phyloP scores from a whole-genome alignment of 192 early-diverging fungal genomes.

The Entomortierella parvispora region DNA sequence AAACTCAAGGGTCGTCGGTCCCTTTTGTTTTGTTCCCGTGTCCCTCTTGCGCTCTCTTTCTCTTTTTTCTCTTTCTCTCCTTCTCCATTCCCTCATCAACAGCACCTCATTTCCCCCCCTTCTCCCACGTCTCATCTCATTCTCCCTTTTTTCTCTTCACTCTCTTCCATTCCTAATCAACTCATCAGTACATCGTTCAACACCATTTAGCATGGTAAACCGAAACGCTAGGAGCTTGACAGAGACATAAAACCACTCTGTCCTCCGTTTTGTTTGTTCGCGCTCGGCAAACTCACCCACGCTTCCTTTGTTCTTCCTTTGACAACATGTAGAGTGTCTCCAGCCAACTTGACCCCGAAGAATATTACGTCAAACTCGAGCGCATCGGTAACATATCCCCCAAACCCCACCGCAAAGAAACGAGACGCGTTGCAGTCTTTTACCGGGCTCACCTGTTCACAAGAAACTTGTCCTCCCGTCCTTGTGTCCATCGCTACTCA shows the following conservation, averaged over 20 bases:
- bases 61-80: no score
- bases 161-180: background rate
- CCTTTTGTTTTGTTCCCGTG: no score
- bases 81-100: no score
- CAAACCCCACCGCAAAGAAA: no score
- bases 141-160: background rate
- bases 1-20: no score
- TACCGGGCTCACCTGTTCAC: background rate
- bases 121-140: background rate
- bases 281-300: background rate
- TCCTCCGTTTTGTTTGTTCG: background rate
- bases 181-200: no score
- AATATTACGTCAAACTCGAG: slow-evolving; percentile 73
- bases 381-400: slow-evolving; percentile 61
- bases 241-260: background rate
- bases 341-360: slow-evolving; percentile 67
- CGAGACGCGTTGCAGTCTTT: background rate
- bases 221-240: no score
- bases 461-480: no score
- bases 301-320: background rate
- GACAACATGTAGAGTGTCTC: slow-evolving; percentile 35
- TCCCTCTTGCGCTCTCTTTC: no score
- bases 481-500: background rate
- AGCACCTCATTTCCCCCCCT: no score
- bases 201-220: no score